Evolutionary conservation across 1,284 basidiomycete species (phyloP), one percentile per base, ranked within the genome.

Genomic region (Phlebopus sp.): DNA sequence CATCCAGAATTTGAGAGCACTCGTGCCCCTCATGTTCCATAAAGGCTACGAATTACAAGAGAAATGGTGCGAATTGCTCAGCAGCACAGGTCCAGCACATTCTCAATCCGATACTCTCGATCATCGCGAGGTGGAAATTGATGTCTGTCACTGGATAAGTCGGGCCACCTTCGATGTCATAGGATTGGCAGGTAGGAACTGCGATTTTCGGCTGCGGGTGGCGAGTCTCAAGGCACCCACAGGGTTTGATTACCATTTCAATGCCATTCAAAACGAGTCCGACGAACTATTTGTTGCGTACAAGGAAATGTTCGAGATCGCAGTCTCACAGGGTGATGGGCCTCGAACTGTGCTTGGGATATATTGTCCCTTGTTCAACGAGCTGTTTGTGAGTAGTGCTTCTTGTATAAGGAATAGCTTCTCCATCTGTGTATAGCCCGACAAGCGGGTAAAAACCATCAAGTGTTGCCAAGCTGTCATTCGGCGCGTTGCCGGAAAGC

Each of bases 161-260:
- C 74, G 86, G 18, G 84, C 83, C 3, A 88, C 87, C 1, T 90
- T 91, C 58, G 88, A 91, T 63, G 82, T 90, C 27, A 88, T 91
- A 56, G 88, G 88, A 1, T 62, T 85, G 13, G 83, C 87, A 45
- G 86, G 86, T 86, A 35, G 49, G 40, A 54, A 25, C 29, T 41
- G 46, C 29, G 25, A 13, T 10, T 19, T 14, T 43, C 34, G 32
- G 15, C 17, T 39, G 44, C 21, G 35, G 25, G 37, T 17, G 5
- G 17, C 10, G 34, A 4, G 23, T 21, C 45, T 29, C 46, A 17
- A 53, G 42, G 5, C 30, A 17, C 48, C 23, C 17, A 11, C 42
- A 89, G 88, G 86, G 0, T 91, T 91, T 56, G 85, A 83, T 54
- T 91, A 91, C 57, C 69, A 81, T 44, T 90, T 91, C 67, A 82